Evolutionary conservation across 2,329 filamentous ascomycete species (phyloP).

Genomic region (Fusarium drepaniforme): DNA sequence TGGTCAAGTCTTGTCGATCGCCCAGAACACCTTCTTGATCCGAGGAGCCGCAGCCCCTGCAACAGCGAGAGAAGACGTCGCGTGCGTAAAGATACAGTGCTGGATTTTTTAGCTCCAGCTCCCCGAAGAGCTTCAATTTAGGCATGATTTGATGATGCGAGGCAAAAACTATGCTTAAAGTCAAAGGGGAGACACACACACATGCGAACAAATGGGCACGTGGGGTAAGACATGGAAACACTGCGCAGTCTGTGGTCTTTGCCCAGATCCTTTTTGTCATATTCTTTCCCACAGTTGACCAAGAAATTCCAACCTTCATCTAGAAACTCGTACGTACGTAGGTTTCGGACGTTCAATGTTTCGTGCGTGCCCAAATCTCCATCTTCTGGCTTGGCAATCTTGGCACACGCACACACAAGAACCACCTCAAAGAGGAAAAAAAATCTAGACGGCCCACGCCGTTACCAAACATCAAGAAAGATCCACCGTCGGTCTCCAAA

Average conservation of each 20-base stretch:
- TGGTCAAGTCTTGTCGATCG: slow-evolving; percentile 22
- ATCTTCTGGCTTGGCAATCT: slow-evolving; percentile 6
- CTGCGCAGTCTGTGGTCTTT: neutral
- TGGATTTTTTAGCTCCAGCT: neutral
- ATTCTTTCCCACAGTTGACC: neutral
- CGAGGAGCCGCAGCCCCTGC: slow-evolving; percentile 1
- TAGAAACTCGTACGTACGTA: neutral
- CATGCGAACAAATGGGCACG: neutral
- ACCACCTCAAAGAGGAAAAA: neutral
- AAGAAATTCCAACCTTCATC: neutral
- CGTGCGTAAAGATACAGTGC: neutral
- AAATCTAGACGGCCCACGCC: neutral
- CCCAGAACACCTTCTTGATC: slow-evolving; percentile 1
- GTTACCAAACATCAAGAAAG: slow-evolving; percentile 1
- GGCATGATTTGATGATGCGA: neutral
- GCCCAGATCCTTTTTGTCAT: neutral
- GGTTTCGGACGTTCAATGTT: neutral
- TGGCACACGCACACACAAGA: neutral
- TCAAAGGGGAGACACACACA: neutral
- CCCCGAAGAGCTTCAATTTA: neutral
- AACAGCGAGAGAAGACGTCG: neutral
- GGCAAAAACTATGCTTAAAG: slow-evolving; percentile 13
- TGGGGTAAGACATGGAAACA: neutral
- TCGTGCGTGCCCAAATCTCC: slow-evolving; percentile 1
- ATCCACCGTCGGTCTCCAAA: slow-evolving; percentile 31